These are phyloP conservation scores for Microbotryomycetes sp. DNA, from an alignment of 1,284 basidiomycete species.

Conservation along the genomic window DNA sequence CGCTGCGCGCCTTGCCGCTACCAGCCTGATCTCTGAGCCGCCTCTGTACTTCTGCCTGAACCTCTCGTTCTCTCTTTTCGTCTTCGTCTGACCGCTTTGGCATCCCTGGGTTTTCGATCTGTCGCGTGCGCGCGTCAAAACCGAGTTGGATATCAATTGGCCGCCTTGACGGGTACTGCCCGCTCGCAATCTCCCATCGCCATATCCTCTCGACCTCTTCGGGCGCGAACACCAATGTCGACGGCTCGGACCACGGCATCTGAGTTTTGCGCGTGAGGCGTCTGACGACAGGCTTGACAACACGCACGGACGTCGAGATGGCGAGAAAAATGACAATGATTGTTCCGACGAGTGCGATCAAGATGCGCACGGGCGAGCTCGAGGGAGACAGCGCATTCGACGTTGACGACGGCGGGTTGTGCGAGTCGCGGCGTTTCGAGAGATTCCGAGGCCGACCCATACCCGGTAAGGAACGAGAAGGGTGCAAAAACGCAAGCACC, in stretches of 20 bases:
- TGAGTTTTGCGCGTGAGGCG: constrained; percentile 34
- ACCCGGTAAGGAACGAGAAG: neutral
- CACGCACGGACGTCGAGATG: neutral
- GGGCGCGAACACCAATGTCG: constrained; percentile 66
- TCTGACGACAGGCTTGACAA: neutral
- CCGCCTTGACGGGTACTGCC: constrained; percentile 76
- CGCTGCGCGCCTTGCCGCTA: constrained; percentile 24
- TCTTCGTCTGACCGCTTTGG: constrained; percentile 16
- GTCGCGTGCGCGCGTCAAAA: neutral
- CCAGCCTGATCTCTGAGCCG: constrained; percentile 7
- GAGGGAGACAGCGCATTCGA: neutral
- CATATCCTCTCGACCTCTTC: constrained; percentile 78
- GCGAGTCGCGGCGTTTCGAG: neutral
- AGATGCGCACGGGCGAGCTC: neutral
- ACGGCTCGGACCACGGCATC: constrained; percentile 58
- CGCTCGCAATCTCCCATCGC: constrained; percentile 85
- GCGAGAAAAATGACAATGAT: constrained; percentile 1
- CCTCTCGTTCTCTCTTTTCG: constrained; percentile 14
- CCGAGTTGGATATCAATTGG: constrained; percentile 21
- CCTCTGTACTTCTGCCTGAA: constrained; percentile 20
- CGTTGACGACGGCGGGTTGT: neutral
- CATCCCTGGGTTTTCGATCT: constrained; percentile 24
- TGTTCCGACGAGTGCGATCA: constrained; percentile 21
- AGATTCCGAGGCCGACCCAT: neutral
- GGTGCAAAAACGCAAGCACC: constrained; percentile 22